These are phyloP conservation scores for Coffea humblotiana DNA, from an alignment of 305 asterid genomes.

Conservation along the genomic window DNA sequence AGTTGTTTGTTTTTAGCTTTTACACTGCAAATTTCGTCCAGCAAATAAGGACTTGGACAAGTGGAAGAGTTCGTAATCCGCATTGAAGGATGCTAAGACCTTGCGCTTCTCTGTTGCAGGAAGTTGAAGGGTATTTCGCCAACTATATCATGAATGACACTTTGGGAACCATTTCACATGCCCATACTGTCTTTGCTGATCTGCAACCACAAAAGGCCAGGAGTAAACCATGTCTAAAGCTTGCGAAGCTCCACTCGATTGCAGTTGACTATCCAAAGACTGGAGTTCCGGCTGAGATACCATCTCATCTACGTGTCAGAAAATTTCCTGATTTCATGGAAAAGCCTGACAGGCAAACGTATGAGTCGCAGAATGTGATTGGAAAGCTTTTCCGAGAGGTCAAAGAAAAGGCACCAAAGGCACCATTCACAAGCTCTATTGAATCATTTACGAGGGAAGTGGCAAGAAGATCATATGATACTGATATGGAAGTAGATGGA, in stretches of 20 bases:
- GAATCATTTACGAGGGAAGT: conserved; percentile 54
- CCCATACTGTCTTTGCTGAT: conserved; percentile 86
- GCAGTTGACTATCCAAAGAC: conserved; percentile 98
- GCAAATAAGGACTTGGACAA: background rate
- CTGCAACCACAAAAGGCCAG: conserved; percentile 49
- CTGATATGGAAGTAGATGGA: conserved; percentile 63
- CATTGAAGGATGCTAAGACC: background rate
- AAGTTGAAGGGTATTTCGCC: conserved; percentile 78
- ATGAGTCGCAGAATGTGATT: conserved; percentile 50
- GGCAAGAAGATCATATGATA: conserved; percentile 57
- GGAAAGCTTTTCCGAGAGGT: conserved; percentile 82
- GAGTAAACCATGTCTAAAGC: conserved; percentile 54
- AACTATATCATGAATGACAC: conserved; percentile 81
- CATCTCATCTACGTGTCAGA: conserved; percentile 64
- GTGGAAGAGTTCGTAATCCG: background rate
- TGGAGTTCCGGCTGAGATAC: conserved; percentile 85
- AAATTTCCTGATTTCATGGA: conserved; percentile 96
- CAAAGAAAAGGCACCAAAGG: conserved; percentile 31
- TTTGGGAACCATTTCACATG: conserved; percentile 79
- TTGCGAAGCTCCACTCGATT: conserved; percentile 66
- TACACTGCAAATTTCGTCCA: background rate
- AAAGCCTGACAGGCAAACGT: conserved; percentile 63
- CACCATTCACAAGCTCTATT: conserved; percentile 38
- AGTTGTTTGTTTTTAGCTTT: too few species aligned
- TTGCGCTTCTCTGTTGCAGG: conserved; percentile 40